These are phyloP conservation scores for Penicillium hordei DNA, from an alignment of 2,329 filamentous ascomycete genomes.

Conservation along the genomic window DNA sequence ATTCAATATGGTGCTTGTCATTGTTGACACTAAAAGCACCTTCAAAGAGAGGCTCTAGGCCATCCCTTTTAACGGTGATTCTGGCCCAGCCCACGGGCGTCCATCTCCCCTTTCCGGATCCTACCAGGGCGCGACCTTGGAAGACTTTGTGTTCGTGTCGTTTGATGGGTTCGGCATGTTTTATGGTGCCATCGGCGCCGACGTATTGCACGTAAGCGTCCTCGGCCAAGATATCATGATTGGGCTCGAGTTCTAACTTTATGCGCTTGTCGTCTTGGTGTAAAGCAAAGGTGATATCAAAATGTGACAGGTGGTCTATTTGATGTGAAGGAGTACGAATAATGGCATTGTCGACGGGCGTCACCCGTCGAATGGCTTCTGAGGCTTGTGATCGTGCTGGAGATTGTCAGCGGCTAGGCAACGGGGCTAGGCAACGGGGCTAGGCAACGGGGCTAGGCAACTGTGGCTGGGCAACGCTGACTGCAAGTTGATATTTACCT, in stretches of 20 bases:
- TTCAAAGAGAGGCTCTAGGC: slow-evolving; percentile 77
- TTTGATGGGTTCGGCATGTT: slow-evolving; percentile 66
- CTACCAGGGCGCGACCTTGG: slow-evolving; percentile 74
- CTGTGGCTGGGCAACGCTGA: too few relatives aligned
- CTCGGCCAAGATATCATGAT: slow-evolving; percentile 81
- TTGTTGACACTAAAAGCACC: slow-evolving; percentile 80
- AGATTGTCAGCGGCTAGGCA: slow-evolving; percentile 2
- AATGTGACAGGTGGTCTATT: slow-evolving; percentile 76
- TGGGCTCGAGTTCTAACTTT: slow-evolving; percentile 80
- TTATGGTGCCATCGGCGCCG: slow-evolving; percentile 67
- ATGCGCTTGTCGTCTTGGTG: slow-evolving; percentile 67
- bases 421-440: background rate
- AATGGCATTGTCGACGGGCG: slow-evolving; percentile 68
- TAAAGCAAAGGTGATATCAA: slow-evolving; percentile 80
- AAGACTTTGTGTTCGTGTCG: slow-evolving; percentile 77
- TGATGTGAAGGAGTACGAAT: slow-evolving; percentile 77
- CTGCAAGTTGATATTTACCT: slow-evolving; percentile 12
- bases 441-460: background rate
- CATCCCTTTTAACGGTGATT: slow-evolving; percentile 75
- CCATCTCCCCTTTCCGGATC: slow-evolving; percentile 66
- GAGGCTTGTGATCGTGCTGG: slow-evolving; percentile 69
- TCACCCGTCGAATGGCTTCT: slow-evolving; percentile 73
- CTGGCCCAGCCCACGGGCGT: slow-evolving; percentile 82
- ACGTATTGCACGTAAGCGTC: slow-evolving; percentile 73
- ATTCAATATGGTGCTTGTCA: slow-evolving; percentile 84